phyloP scores from a whole-genome alignment of 2,329 filamentous ascomycete species.

The Geoglossum cookeanum region DNA sequence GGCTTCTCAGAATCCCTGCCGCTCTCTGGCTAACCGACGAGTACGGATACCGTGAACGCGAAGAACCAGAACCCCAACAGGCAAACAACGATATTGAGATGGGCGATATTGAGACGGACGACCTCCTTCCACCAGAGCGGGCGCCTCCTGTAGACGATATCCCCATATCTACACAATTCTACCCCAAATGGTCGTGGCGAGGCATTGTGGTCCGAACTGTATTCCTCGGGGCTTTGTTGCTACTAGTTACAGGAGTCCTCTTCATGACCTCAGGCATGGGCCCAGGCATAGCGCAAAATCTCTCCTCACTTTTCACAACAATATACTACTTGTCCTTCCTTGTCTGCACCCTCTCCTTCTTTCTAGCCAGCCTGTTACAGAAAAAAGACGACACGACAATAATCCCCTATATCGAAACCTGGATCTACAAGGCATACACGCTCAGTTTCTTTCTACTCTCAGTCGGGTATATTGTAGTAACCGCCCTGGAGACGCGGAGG shows the following conservation, averaged over 20 bases:
- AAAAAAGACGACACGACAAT: background rate
- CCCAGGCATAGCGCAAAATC: fast-evolving
- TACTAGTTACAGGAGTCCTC: background rate
- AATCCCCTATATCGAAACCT: background rate
- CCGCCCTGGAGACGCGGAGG: background rate
- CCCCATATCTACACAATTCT: background rate
- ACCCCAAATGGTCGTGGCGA: background rate
- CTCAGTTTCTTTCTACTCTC: background rate
- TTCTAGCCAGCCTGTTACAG: background rate
- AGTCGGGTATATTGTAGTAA: background rate
- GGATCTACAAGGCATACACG: background rate
- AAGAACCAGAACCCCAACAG: background rate
- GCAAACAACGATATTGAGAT: background rate
- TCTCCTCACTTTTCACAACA: background rate
- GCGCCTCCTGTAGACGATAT: too few species aligned
- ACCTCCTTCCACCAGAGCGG: background rate
- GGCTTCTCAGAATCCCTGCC: slow-evolving; percentile 11
- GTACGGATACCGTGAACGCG: slow-evolving; percentile 8
- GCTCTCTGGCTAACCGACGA: slow-evolving; percentile 13
- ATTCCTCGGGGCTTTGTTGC: background rate
- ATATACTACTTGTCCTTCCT: background rate
- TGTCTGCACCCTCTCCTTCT: background rate
- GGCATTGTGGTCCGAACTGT: background rate
- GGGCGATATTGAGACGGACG: too few species aligned
- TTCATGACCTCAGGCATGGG: background rate